Conservation (phyloP, 2,329 filamentous ascomycete species). For the Pseudogymnoascus sp. region DNA sequence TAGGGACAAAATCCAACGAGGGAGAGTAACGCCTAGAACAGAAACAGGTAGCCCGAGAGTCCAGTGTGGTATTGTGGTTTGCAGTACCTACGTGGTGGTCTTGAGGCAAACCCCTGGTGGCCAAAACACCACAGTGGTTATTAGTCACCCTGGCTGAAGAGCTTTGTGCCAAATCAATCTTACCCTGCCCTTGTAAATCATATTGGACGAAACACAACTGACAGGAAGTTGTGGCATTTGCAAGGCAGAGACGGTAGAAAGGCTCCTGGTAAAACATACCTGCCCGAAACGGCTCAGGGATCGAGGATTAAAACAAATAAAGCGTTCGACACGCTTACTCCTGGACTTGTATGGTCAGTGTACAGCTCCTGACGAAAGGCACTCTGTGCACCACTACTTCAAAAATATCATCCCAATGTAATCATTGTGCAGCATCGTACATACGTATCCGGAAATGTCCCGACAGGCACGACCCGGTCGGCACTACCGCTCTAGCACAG, state of each 20-base stretch:
- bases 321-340: not conserved
- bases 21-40: not conserved
- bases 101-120: not conserved
- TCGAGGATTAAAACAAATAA: not conserved
- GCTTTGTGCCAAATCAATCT: not conserved
- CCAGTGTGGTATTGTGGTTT: not conserved
- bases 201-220: not conserved
- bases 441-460: slow-evolving; percentile 6
- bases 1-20: not conserved
- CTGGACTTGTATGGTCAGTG: not conserved
- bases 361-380: not conserved
- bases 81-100: not conserved
- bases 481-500: not conserved
- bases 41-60: not conserved
- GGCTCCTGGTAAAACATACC: not conserved
- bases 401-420: not conserved
- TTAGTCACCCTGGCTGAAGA: not conserved
- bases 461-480: slow-evolving; percentile 2
- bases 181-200: not conserved
- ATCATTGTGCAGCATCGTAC: not conserved
- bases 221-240: not conserved
- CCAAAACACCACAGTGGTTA: not conserved
- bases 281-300: not conserved
- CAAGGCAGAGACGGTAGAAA: not conserved
- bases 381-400: not conserved